Evolutionary conservation across 73 alveolate species (phyloP).

Genomic region (Paramecium sexaurelia): DNA sequence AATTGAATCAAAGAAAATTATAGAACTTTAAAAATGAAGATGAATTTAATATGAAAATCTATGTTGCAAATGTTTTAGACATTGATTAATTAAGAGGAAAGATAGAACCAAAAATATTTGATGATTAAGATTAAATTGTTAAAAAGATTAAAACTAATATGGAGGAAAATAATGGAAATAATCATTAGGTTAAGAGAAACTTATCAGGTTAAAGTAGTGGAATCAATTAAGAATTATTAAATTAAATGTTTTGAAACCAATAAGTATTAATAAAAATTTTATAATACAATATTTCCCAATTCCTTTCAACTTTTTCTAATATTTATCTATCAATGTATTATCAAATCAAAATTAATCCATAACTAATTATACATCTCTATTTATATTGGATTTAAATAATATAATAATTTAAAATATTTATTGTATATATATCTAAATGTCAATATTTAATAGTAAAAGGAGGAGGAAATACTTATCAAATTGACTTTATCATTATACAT

Average conservation of each 20-base stretch:
- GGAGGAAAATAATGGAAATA: background rate
- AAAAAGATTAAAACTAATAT: background rate
- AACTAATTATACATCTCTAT: no score
- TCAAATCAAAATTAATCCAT: no score
- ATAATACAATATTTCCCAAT: slow-evolving; percentile 82
- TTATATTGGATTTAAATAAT: no score
- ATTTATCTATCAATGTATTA: no score
- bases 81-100: background rate
- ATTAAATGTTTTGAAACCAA: background rate
- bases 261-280: background rate
- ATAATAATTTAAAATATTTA: no score
- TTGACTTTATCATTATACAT: no score
- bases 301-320: slow-evolving; percentile 68
- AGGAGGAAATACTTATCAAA: slow-evolving; percentile 32
- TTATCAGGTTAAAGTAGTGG: background rate
- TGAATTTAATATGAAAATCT: background rate
- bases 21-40: background rate
- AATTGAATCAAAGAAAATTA: background rate
- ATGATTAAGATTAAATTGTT: background rate
- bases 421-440: no score
- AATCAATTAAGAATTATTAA: background rate
- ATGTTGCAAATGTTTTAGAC: background rate
- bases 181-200: background rate
- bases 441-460: no score
- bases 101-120: background rate